Evolutionary conservation across 768 basidiomycete genomes (phyloP).

Genomic region (Amanita subjunquillea): DNA sequence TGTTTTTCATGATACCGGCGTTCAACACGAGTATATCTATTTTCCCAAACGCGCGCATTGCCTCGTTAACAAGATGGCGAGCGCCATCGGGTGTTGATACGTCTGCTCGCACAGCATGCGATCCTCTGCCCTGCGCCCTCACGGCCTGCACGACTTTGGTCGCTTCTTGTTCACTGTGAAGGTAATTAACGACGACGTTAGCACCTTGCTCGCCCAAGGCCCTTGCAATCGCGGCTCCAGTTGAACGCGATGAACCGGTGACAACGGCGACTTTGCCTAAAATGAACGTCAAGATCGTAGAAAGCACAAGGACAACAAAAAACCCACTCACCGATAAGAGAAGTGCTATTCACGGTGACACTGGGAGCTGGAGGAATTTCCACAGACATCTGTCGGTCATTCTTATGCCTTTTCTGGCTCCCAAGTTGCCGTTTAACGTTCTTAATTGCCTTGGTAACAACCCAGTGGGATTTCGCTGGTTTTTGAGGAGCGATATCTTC

Average conservation of each 20-base stretch:
- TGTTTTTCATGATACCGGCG: slow-evolving; percentile 46
- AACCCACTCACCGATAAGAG: background rate
- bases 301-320: background rate
- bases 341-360: slow-evolving; percentile 2
- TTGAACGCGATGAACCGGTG: slow-evolving; percentile 51
- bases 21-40: slow-evolving; percentile 53
- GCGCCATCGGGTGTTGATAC: slow-evolving; percentile 38
- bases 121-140: slow-evolving; percentile 30
- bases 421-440: background rate
- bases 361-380: slow-evolving; percentile 1
- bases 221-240: slow-evolving; percentile 45
- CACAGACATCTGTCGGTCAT: background rate
- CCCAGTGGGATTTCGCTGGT: background rate
- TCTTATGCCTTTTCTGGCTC: background rate
- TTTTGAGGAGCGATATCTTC: background rate
- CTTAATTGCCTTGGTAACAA: slow-evolving; percentile 1
- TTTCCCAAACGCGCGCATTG: slow-evolving; percentile 36
- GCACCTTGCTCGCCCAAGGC: slow-evolving; percentile 48
- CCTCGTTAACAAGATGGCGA: slow-evolving; percentile 33
- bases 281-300: background rate
- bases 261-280: slow-evolving; percentile 46
- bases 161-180: slow-evolving; percentile 28
- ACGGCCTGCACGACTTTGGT: slow-evolving; percentile 37
- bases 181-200: slow-evolving; percentile 48
- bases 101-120: slow-evolving; percentile 43